Evolutionary conservation across 1,139 yeast species (phyloP), one percentile per base, ranked within the genome.

Genomic region (Saccharomyces hybrid): DNA sequence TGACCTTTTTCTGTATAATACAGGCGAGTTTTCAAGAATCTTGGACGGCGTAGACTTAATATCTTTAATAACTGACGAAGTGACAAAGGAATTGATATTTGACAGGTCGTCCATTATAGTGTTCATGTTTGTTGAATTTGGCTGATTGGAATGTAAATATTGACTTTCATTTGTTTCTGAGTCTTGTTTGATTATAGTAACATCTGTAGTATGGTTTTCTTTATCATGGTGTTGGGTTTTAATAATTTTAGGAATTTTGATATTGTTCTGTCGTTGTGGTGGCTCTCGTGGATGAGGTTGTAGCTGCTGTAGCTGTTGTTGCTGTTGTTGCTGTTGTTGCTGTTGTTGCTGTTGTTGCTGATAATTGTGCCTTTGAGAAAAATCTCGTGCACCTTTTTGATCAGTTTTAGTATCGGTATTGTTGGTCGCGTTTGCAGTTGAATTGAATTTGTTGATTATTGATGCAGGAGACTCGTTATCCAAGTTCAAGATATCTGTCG

Each of bases 371-470:
- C 14, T 38, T 11, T 38, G 24, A 9, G 44, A 44, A 28, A 48
- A 52, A 24, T 56, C 54, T 50, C 12, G 44, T 19, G 11, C n/a
- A 11, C 4, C 9, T 19, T 38, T 38, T 19, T 9, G 44, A 38
- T 38, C 24, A 1, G 57, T 52, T 31, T 49, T 28, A 28, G 54
- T 53, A 14, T 52, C 47, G 19, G 52, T 51, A 27, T 50, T n/a
- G 32, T 42, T 42, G 11, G 51, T 24, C 27, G 55, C 47, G 12
- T 49, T 42, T 16, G 54, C 48, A 8, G 44, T 9, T 16, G 44
- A 38, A 42, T 63, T 64, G 52, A 61, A 65, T 57, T 77, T 76
- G 2, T 80, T 74, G 4, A 69, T 57, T n/a, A 69, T 67, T 2
- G 62, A 54, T 8, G 65, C 60, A 4, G 70, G 69, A 1, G 71